These are phyloP conservation scores for Moesziomyces sp. DNA, from an alignment of 1,284 basidiomycete genomes.

Conservation along the genomic window DNA sequence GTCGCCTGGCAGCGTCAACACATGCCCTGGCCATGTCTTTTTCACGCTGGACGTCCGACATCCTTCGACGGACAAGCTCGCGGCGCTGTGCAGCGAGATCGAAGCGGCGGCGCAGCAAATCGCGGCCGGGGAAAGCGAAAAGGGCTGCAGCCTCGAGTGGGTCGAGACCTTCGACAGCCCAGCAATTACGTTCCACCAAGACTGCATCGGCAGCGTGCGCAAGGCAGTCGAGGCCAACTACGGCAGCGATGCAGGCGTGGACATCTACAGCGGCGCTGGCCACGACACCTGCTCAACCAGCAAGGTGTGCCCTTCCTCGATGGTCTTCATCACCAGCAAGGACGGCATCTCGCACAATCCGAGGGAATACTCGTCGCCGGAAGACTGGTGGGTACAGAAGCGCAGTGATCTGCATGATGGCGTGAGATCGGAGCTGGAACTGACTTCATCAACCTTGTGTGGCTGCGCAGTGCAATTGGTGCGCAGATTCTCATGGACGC, in stretches of 20 bases:
- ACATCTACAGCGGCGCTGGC: conserved; percentile 46
- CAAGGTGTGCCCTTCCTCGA: conserved; percentile 41
- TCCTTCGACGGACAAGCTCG: conserved; percentile 23
- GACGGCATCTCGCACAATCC: conserved; percentile 48
- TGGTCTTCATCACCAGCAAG: conserved; percentile 47
- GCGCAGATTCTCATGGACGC: conserved; percentile 51
- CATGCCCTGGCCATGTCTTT: conserved; percentile 39
- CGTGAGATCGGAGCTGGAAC: background rate
- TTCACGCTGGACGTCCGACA: conserved; percentile 43
- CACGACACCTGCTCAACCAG: conserved; percentile 50
- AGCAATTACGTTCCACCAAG: conserved; percentile 38
- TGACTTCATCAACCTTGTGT: conserved; percentile 1
- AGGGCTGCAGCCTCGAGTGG: conserved; percentile 38
- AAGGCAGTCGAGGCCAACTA: conserved; percentile 32
- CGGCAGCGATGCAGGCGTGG: conserved; percentile 21
- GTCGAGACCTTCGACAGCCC: conserved; percentile 35
- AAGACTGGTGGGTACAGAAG: conserved; percentile 36
- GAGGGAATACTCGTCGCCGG: conserved; percentile 30
- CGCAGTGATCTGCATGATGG: background rate
- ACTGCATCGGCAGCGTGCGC: conserved; percentile 36
- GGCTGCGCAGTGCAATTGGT: conserved; percentile 30
- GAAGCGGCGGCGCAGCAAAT: conserved; percentile 19
- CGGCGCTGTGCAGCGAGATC: conserved; percentile 26
- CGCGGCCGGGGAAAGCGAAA: conserved; percentile 27
- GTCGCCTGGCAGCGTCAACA: conserved; percentile 43